Evolutionary conservation across 2,329 filamentous ascomycete genomes (phyloP).

Genomic region (Pseudocercospora crystallina): DNA sequence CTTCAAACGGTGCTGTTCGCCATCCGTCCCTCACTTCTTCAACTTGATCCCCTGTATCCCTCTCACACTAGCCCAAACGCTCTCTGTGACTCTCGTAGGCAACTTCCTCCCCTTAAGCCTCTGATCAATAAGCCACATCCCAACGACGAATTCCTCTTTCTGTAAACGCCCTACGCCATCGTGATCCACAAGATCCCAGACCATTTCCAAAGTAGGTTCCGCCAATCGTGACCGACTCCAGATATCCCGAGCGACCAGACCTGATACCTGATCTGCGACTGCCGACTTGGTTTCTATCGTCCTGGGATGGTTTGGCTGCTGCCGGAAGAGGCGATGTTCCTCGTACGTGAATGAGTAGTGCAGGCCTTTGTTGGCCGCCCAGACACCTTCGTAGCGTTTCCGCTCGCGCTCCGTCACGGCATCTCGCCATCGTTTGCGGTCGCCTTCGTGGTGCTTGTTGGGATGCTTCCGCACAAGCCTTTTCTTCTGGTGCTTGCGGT

Average conservation of each 20-base stretch:
- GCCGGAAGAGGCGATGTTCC: conserved; percentile 17
- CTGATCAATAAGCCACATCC: conserved; percentile 80
- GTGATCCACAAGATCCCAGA: conserved; percentile 73
- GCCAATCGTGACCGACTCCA: conserved; percentile 71
- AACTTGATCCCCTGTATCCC: conserved; percentile 41
- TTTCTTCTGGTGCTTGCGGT: conserved; percentile 55
- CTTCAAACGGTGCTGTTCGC: neutral
- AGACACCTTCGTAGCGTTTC: conserved; percentile 80
- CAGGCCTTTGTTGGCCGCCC: conserved; percentile 75
- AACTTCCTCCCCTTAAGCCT: conserved; percentile 76
- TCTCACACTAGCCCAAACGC: conserved; percentile 71
- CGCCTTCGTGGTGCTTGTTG: conserved; percentile 70
- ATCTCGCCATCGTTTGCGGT: conserved; percentile 74
- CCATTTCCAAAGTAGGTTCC: conserved; percentile 66
- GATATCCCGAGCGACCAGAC: conserved; percentile 71
- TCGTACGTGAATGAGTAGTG: conserved; percentile 31
- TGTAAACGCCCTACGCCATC: conserved; percentile 56
- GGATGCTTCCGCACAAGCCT: conserved; percentile 63
- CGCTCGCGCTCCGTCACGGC: conserved; percentile 69
- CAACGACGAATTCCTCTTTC: conserved; percentile 76
- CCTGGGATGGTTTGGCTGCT: conserved; percentile 9
- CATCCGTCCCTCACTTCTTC: conserved; percentile 13
- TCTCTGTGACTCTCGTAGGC: conserved; percentile 67
- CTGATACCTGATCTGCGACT: conserved; percentile 53
- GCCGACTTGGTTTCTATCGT: conserved; percentile 10